Conservation (phyloP, 495 filamentous ascomycete genomes). For the Immersiella caudata region DNA sequence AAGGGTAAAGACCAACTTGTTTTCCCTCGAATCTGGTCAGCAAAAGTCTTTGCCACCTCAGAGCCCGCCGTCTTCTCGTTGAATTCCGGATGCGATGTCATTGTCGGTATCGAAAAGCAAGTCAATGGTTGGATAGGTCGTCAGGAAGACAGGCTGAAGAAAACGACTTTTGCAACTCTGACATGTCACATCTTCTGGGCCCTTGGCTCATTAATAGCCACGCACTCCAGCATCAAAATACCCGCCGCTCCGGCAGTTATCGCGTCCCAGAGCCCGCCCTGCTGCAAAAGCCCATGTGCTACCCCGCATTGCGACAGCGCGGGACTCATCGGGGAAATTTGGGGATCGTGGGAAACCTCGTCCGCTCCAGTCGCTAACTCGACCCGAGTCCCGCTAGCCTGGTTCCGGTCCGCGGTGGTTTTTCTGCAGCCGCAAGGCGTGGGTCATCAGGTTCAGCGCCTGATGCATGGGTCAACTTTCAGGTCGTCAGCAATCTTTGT, state of each 20-base stretch:
- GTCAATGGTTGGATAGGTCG: too few relatives aligned
- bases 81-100: conserved; percentile 49
- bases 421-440: background rate
- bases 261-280: background rate
- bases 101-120: conserved; percentile 14
- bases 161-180: background rate
- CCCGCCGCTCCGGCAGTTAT: background rate
- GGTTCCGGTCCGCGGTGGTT: background rate
- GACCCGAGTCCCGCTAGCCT: background rate
- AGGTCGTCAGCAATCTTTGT: background rate
- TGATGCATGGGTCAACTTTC: background rate
- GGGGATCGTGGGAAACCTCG: background rate
- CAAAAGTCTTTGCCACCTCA: conserved; percentile 48
- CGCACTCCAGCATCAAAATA: background rate
- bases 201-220: background rate
- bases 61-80: conserved; percentile 47
- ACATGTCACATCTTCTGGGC: background rate
- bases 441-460: background rate
- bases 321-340: background rate
- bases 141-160: background rate
- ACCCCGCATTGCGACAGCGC: background rate
- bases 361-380: background rate
- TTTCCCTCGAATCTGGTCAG: conserved; percentile 42
- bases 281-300: background rate
- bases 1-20: conserved; percentile 37